These are phyloP conservation scores for Geosmithia putterillii DNA, from an alignment of 2,329 filamentous ascomycete species.

Conservation along the genomic window DNA sequence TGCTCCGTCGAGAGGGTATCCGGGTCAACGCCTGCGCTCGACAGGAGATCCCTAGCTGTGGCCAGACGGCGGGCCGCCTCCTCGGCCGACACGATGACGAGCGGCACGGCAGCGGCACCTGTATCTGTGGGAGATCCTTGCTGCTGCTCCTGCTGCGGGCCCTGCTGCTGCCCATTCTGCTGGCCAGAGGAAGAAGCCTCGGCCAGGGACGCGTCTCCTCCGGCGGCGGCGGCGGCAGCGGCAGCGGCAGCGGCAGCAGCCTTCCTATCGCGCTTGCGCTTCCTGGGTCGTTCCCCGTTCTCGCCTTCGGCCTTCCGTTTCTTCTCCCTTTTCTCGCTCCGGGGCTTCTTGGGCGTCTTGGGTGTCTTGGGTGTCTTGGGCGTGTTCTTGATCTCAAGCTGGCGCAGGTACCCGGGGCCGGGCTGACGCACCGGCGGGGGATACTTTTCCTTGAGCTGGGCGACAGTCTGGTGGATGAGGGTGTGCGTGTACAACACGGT, in stretches of 20 bases:
- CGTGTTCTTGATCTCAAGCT: slow-evolving; percentile 9
- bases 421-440: slow-evolving; percentile 25
- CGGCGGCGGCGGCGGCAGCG: neutral
- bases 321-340: slow-evolving; percentile 13
- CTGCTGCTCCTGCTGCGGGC: too few species aligned
- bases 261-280: neutral
- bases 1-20: slow-evolving; percentile 39
- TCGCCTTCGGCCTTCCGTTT: slow-evolving; percentile 12
- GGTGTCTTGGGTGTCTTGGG: slow-evolving; percentile 4
- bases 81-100: slow-evolving; percentile 24
- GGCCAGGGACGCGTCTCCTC: neutral
- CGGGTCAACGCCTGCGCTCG: slow-evolving; percentile 34
- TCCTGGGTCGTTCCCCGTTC: slow-evolving; percentile 2
- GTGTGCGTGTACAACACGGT: slow-evolving; percentile 44
- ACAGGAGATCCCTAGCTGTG: slow-evolving; percentile 33
- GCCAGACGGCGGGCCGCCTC: slow-evolving; percentile 38
- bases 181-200: neutral
- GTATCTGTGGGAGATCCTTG: too few species aligned
- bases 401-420: slow-evolving; percentile 12
- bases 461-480: slow-evolving; percentile 43
- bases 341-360: slow-evolving; percentile 4
- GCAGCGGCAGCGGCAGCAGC: neutral
- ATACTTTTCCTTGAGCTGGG: slow-evolving; percentile 31
- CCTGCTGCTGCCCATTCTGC: neutral
- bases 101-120: slow-evolving; percentile 4